These are phyloP conservation scores for Zygnema circumcarinatum DNA, from an alignment of 139 green algal species.

Conservation along the genomic window DNA sequence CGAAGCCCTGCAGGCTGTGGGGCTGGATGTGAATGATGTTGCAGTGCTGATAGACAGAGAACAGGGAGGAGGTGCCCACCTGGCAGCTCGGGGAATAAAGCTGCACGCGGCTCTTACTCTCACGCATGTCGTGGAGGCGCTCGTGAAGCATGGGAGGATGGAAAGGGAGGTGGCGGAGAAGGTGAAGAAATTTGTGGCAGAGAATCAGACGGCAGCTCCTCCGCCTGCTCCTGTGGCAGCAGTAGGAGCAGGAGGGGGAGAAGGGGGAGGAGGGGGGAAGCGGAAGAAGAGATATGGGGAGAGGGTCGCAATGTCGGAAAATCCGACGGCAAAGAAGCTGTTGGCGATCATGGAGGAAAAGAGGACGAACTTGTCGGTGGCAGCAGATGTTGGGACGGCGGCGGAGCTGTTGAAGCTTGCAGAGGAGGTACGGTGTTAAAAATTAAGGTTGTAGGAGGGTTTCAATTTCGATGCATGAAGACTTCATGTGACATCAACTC, in stretches of 20 bases:
- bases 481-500: no score
- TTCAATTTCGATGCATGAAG: no score
- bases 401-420: conserved; percentile 91
- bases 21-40: conserved; percentile 81
- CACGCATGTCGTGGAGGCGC: conserved; percentile 64
- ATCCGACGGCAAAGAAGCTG: conserved; percentile 74
- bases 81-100: conserved; percentile 75
- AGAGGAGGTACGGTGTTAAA: conserved; percentile 67
- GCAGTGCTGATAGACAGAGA: conserved; percentile 98
- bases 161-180: conserved; percentile 61
- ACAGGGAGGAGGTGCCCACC: conserved; percentile 86
- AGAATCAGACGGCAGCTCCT: conserved; percentile 84
- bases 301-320: conserved; percentile 75
- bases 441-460: not conserved
- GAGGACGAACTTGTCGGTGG: conserved; percentile 95
- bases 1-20: conserved; percentile 79
- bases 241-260: not conserved
- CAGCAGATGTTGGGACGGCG: conserved; percentile 88
- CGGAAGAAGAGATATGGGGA: conserved; percentile 78
- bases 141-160: conserved; percentile 62
- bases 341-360: conserved; percentile 93
- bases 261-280: conserved; percentile 8
- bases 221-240: conserved; percentile 23
- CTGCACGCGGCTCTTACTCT: conserved; percentile 86
- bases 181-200: conserved; percentile 84